phyloP scores from a whole-genome alignment of 192 early-diverging fungal genomes.

The Coemansia sp. region DNA sequence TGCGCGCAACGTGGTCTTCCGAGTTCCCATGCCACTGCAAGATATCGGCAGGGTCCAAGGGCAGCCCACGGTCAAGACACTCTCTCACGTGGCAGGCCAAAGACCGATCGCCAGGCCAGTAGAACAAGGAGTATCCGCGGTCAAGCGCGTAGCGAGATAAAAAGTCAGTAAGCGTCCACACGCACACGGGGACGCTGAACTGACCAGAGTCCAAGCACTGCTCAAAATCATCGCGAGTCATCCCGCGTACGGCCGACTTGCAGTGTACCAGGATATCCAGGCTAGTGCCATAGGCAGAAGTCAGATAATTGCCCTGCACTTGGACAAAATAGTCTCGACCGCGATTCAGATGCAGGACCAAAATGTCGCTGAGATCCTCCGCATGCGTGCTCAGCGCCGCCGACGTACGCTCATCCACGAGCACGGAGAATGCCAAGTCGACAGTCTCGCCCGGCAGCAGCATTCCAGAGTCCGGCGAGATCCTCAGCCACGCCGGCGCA shows the following conservation, averaged over 20 bases:
- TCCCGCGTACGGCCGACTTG: constrained; percentile 60
- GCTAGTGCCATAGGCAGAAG: constrained; percentile 75
- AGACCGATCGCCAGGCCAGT: constrained; percentile 60
- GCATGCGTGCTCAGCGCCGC: constrained; percentile 57
- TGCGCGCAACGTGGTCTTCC: constrained; percentile 23
- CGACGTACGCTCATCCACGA: constrained; percentile 60
- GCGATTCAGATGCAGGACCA: constrained; percentile 81
- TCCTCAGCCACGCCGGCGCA: constrained; percentile 74
- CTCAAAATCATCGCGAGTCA: constrained; percentile 57
- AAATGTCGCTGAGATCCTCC: constrained; percentile 44
- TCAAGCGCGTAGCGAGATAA: constrained; percentile 40
- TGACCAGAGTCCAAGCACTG: constrained; percentile 32
- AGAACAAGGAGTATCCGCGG: constrained; percentile 38
- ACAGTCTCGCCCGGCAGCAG: constrained; percentile 68
- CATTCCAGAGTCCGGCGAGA: constrained; percentile 67
- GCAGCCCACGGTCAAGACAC: constrained; percentile 75
- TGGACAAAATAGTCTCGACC: constrained; percentile 86
- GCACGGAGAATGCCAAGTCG: constrained; percentile 34
- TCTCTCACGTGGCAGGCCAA: constrained; percentile 71
- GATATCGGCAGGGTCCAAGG: constrained; percentile 18
- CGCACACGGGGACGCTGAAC: constrained; percentile 52
- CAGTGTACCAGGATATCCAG: constrained; percentile 69
- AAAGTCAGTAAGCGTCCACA: constrained; percentile 55
- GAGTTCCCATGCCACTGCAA: constrained; percentile 34
- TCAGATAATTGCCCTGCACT: constrained; percentile 68